Conservation (phyloP, 768 basidiomycete species). For the Artomyces pyxidatus region DNA sequence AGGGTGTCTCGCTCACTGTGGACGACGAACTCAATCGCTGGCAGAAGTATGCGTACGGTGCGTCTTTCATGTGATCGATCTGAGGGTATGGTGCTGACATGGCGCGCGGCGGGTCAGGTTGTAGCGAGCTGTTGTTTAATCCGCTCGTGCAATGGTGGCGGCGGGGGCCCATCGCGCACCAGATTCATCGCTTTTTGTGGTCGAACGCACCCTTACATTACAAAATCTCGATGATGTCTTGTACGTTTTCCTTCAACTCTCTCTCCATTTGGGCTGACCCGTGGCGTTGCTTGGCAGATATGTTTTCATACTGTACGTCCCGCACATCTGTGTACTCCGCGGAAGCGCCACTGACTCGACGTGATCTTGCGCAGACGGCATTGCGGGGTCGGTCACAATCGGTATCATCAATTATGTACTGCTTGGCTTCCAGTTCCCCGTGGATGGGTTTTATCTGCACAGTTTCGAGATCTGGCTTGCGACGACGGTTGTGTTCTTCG, state of each 20-base stretch:
- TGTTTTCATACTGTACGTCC: slow-evolving; percentile 44
- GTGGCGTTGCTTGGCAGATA: slow-evolving; percentile 23
- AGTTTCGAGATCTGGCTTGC: slow-evolving; percentile 78
- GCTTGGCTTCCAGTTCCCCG: slow-evolving; percentile 63
- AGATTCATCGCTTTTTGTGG: slow-evolving; percentile 74
- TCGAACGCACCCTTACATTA: slow-evolving; percentile 43
- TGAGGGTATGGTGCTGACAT: too few relatives aligned
- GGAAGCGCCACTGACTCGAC: not conserved
- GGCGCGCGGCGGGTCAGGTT: slow-evolving; percentile 24
- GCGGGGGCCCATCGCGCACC: slow-evolving; percentile 72
- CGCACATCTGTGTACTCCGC: not conserved
- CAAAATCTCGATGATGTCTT: slow-evolving; percentile 46
- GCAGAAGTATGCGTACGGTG: slow-evolving; percentile 83
- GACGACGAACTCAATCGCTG: slow-evolving; percentile 90
- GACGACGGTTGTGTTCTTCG: slow-evolving; percentile 69
- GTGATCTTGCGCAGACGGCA: slow-evolving; percentile 30
- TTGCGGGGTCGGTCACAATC: slow-evolving; percentile 60
- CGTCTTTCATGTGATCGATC: slow-evolving; percentile 20
- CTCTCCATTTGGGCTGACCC: not conserved
- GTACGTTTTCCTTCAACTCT: slow-evolving; percentile 23
- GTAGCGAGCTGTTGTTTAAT: slow-evolving; percentile 51
- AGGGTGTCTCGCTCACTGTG: slow-evolving; percentile 83
- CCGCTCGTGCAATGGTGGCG: slow-evolving; percentile 74
- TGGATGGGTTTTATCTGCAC: slow-evolving; percentile 73
- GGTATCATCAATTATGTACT: slow-evolving; percentile 66